Evolutionary conservation across 164 flowering plant species (phyloP), one percentile per base, ranked within the genome.

Genomic region (Tetrastigma voinierianum): DNA sequence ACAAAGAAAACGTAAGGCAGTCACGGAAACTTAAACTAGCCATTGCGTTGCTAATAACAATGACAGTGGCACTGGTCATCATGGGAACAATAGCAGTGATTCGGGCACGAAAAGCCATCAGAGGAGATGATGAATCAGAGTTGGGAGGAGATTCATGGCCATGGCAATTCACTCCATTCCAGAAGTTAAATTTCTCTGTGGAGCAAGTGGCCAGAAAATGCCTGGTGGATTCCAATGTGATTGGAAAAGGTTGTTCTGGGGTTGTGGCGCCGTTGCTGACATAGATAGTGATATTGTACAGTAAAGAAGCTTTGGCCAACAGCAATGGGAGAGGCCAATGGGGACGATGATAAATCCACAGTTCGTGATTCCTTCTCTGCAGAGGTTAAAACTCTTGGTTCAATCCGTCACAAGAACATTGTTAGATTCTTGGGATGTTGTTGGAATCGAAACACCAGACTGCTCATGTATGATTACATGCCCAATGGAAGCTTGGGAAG

Each of bases 111-210:
- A 87, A 60, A 59, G 61, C 66, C 10, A 56, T 68, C 6, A 57
- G 57, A 51, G 80, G 80, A 2, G 93, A 87, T 5, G 79, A 72
- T 56, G 90, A 87, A 67, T 80, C 93, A 0, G 97, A 91, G 65
- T 46, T 81, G 24, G 94, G 95, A 46, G 69, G 72, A 21, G 84
- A 77, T 16, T 77, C 87, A 5, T 87, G 80, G 73, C 77, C 84
- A 32, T 91, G 97, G 97, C 82, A 89, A 32, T 80, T 91, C 69
- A 91, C 91, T 52, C 97, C 93, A 21, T 90, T 87, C 80, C 97
- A 91, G 76, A 91, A 87, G 74, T 74, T 87, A 49, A 86, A 70
- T 65, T 86, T 91, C 78, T 69, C 91, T 0, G 84, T 87, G 1
- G 89, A 86, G 5, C 82, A 89, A 67, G 72, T 91, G 1, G 48